phyloP scores from a whole-genome alignment of 345 rosid species.

The Ceriops zippeliana region DNA sequence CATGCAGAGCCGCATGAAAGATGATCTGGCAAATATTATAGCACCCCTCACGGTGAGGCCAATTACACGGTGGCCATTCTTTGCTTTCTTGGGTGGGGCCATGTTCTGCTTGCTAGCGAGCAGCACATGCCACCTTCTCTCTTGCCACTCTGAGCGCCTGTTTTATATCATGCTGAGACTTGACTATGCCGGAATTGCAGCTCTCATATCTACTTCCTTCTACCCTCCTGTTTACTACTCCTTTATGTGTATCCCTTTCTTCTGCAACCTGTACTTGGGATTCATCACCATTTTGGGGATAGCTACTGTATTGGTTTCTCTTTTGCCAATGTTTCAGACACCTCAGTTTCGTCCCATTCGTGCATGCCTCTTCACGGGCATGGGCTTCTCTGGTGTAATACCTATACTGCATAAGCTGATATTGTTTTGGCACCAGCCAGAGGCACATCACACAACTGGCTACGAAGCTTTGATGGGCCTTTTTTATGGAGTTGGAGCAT shows the following conservation, averaged over 20 bases:
- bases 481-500: slow-evolving; percentile 65
- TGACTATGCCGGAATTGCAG: slow-evolving; percentile 87
- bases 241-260: slow-evolving; percentile 89
- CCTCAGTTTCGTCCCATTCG: slow-evolving; percentile 68
- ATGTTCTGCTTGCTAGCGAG: slow-evolving; percentile 94
- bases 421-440: slow-evolving; percentile 77
- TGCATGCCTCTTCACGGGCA: slow-evolving; percentile 72
- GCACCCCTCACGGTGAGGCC: slow-evolving; percentile 73
- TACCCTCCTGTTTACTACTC: slow-evolving; percentile 91
- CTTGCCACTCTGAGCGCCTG: slow-evolving; percentile 77
- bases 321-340: slow-evolving; percentile 74
- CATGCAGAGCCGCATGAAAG: slow-evolving; percentile 59
- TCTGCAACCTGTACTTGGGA: slow-evolving; percentile 82
- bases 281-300: slow-evolving; percentile 77
- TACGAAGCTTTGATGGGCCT: slow-evolving; percentile 85
- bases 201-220: slow-evolving; percentile 82
- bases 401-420: slow-evolving; percentile 80
- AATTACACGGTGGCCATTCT: slow-evolving; percentile 92
- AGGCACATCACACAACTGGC: slow-evolving; percentile 83
- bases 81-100: slow-evolving; percentile 84
- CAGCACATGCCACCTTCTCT: slow-evolving; percentile 84
- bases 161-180: slow-evolving; percentile 89
- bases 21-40: slow-evolving; percentile 67
- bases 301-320: slow-evolving; percentile 57
- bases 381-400: slow-evolving; percentile 84